Evolutionary conservation across 192 early-diverging fungal species (phyloP), one percentile per base, ranked within the genome.

Genomic region (Coemansia sp.): DNA sequence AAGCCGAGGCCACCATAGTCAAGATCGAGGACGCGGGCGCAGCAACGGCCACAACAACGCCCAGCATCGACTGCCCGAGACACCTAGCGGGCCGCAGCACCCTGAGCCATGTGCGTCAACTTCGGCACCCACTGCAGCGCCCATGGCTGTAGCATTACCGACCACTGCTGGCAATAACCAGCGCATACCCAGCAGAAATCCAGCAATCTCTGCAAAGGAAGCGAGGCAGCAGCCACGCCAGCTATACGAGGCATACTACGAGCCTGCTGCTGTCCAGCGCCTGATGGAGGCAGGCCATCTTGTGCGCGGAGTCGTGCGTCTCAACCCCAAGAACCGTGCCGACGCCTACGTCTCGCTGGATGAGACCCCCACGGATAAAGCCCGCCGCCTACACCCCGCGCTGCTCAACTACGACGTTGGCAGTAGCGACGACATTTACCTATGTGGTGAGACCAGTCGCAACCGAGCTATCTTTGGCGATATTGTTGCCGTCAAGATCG

Each of bases 391-490:
- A 29, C n/a, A 54, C 24, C 75, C 75, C 5, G 43, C 57, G 39
- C 65, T 77, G 18, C 26, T 22, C 9, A 33, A 29, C 22, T 77
- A 54, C 35, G 68, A 63, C 26, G 65, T 72, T 9, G 75, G 75
- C 37, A 58, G 36, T 29, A 86, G 87, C 53, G 50, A 68, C 27
- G 79, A 81, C 56, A 65, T 98, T 44, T 86, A 90, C 54, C 87
- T 99, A 40, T 64, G 89, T 1, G 94, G 94, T 42, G 83, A 91
- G 3, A 65, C 73, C 9, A 61, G 87, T 52, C 82, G 95, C 57
- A 99, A 99, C 71, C 87, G 97, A 24, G 92, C 87, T 41, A 84
- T 94, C 5, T 86, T 94, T 63, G 94, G 94, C 14, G 97, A 99
- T 63, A 69, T 88, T 15, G 90, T 99, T 19, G 94, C 90, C 17